Percentiles rank a stretch among this genome's conserved stretches.
phyloP scores from a whole-genome alignment of 73 alveolate species.

The Breviolum minutum region DNA sequence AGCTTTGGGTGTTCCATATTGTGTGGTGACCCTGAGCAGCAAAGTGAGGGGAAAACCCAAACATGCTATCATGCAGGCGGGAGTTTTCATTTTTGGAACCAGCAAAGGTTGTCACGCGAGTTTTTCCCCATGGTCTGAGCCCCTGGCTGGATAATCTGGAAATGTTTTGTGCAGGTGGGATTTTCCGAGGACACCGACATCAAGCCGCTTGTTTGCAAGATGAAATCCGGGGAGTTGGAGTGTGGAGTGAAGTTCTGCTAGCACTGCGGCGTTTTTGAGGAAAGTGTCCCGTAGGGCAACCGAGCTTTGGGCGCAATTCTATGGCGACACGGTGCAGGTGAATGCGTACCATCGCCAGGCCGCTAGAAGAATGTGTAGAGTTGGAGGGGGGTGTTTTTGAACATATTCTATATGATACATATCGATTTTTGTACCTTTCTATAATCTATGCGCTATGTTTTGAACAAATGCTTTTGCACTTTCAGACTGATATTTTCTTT shows the following conservation, averaged over 20 bases:
- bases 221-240: background rate
- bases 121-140: background rate
- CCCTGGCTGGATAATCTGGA: background rate
- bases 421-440: too few species aligned
- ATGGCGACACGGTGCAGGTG: constrained; percentile 57
- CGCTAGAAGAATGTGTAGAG: too few species aligned
- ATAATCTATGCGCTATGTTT: too few species aligned
- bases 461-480: background rate
- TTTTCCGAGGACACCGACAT: constrained; percentile 43
- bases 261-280: background rate
- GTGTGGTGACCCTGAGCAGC: constrained; percentile 66
- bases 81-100: too few species aligned
- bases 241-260: too few species aligned
- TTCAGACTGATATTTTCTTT: too few species aligned
- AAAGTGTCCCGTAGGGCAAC: constrained; percentile 23
- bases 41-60: constrained; percentile 14
- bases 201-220: background rate
- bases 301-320: constrained; percentile 50
- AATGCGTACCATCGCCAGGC: constrained; percentile 63
- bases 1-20: constrained; percentile 35
- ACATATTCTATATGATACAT: background rate
- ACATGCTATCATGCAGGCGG: constrained; percentile 70
- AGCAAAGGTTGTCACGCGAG: too few species aligned
- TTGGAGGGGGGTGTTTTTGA: background rate
- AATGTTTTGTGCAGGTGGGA: constrained; percentile 6